These are phyloP conservation scores for Trichoderma hamatum DNA, from an alignment of 2,329 filamentous ascomycete species.

Conservation along the genomic window DNA sequence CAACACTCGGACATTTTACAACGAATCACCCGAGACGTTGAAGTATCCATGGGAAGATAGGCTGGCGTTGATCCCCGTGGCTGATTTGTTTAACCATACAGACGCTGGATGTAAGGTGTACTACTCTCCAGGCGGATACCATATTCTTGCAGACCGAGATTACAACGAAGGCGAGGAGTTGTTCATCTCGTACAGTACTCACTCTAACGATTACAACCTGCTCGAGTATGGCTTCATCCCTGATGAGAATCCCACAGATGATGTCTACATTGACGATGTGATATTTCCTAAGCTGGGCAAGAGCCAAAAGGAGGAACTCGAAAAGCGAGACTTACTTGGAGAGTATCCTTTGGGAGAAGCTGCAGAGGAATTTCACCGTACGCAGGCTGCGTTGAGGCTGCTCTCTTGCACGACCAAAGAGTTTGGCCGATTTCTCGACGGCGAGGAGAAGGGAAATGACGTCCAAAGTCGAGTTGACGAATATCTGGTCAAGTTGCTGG, in stretches of 20 bases:
- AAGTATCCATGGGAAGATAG: conserved; percentile 27
- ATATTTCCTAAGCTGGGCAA: conserved; percentile 46
- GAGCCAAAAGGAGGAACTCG: conserved; percentile 45
- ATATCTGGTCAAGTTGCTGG: not conserved
- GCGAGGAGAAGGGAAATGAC: conserved; percentile 39
- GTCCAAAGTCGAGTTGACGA: conserved; percentile 6
- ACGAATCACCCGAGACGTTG: conserved; percentile 17
- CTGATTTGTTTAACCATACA: conserved; percentile 26
- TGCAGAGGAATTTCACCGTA: conserved; percentile 53
- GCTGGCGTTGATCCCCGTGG: conserved; percentile 19
- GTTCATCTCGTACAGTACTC: conserved; percentile 69
- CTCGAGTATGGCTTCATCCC: conserved; percentile 64
- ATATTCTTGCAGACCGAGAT: conserved; percentile 1
- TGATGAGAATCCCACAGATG: conserved; percentile 55
- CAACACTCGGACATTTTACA: conserved; percentile 23
- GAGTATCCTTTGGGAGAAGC: conserved; percentile 54
- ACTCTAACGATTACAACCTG: conserved; percentile 73
- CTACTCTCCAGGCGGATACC: not conserved
- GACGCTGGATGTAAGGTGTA: conserved; percentile 12
- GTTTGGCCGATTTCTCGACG: conserved; percentile 45
- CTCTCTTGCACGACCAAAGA: conserved; percentile 39
- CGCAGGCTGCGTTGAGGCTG: conserved; percentile 55
- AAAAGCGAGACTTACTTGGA: conserved; percentile 52
- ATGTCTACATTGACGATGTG: conserved; percentile 52
- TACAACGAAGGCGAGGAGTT: conserved; percentile 61